phyloP scores from a whole-genome alignment of 2,329 filamentous ascomycete species.

The Monosporascus sp. region DNA sequence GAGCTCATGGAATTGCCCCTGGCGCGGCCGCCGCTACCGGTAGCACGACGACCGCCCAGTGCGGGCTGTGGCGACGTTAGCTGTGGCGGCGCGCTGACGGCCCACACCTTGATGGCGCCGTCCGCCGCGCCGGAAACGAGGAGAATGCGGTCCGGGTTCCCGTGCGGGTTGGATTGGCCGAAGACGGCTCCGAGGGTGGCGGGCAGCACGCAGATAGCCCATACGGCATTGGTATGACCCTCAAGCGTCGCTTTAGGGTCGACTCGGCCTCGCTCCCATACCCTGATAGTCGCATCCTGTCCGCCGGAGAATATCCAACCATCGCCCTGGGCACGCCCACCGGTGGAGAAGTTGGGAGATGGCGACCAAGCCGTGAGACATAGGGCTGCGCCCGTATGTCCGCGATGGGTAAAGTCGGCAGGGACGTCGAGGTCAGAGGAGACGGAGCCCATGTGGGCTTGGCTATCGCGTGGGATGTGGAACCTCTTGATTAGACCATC shows the following conservation, averaged over 20 bases:
- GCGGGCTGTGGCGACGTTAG: conserved; percentile 74
- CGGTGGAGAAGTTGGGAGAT: conserved; percentile 81
- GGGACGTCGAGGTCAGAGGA: conserved; percentile 82
- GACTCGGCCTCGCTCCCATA: conserved; percentile 92
- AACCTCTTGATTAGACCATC: conserved; percentile 96
- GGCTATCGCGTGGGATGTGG: conserved; percentile 81
- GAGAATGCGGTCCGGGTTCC: conserved; percentile 77
- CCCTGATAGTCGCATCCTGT: conserved; percentile 84
- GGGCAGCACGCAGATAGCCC: conserved; percentile 89
- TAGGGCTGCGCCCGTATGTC: conserved; percentile 86
- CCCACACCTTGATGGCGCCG: conserved; percentile 89
- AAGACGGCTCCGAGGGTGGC: conserved; percentile 77
- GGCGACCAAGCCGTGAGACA: conserved; percentile 82
- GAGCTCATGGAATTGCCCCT: conserved; percentile 91
- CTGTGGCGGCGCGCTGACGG: conserved; percentile 85
- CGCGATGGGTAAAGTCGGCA: conserved; percentile 91
- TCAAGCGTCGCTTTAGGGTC: conserved; percentile 93
- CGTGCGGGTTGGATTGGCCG: conserved; percentile 68
- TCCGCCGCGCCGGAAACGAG: conserved; percentile 91
- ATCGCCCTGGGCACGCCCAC: conserved; percentile 81
- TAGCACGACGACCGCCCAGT: conserved; percentile 49
- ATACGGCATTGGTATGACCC: conserved; percentile 92
- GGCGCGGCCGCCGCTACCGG: conserved; percentile 67
- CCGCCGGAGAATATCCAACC: conserved; percentile 99
- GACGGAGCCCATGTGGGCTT: conserved; percentile 43